Percentiles rank a stretch among this genome's conserved stretches.
Evolutionary conservation across 768 basidiomycete species (phyloP).

Genomic region (Leccinellum albellum): DNA sequence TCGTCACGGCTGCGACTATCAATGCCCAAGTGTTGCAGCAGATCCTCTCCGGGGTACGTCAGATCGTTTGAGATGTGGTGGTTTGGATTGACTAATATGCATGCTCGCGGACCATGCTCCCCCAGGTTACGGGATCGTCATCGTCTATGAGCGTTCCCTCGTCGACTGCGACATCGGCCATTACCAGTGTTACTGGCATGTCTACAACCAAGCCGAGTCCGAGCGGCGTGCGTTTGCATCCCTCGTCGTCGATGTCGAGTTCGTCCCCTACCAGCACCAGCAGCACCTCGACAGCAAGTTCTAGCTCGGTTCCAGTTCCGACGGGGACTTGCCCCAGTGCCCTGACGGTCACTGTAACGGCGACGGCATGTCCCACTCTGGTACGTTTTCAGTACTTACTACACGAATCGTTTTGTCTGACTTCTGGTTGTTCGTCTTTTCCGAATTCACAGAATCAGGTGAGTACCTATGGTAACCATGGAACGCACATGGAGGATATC

Average conservation of each 20-base stretch:
- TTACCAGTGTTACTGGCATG: not conserved
- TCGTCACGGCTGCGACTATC: slow-evolving; percentile 26
- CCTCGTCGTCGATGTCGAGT: not conserved
- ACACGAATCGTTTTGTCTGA: not conserved
- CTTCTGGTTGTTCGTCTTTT: not conserved
- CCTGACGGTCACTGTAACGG: slow-evolving; percentile 13
- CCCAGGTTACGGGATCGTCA: not conserved
- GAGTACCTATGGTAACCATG: not conserved
- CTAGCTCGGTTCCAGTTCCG: not conserved
- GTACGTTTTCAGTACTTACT: slow-evolving; percentile 3
- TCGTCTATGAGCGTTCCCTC: not conserved
- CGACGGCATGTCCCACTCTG: slow-evolving; percentile 10
- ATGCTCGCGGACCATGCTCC: not conserved
- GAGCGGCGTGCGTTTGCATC: slow-evolving; percentile 2
- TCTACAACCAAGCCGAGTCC: not conserved
- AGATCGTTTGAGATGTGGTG: not conserved
- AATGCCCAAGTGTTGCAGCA: slow-evolving; percentile 19
- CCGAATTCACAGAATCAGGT: not conserved
- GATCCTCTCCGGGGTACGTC: slow-evolving; percentile 11
- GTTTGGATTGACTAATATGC: not conserved
- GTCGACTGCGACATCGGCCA: not conserved
- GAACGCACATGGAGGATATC: not conserved
- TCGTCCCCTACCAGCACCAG: not conserved
- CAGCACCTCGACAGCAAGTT: not conserved
- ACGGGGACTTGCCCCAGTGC: not conserved